These are phyloP conservation scores for Backusella tarrabulga DNA, from an alignment of 192 early-diverging fungal species.

Conservation along the genomic window DNA sequence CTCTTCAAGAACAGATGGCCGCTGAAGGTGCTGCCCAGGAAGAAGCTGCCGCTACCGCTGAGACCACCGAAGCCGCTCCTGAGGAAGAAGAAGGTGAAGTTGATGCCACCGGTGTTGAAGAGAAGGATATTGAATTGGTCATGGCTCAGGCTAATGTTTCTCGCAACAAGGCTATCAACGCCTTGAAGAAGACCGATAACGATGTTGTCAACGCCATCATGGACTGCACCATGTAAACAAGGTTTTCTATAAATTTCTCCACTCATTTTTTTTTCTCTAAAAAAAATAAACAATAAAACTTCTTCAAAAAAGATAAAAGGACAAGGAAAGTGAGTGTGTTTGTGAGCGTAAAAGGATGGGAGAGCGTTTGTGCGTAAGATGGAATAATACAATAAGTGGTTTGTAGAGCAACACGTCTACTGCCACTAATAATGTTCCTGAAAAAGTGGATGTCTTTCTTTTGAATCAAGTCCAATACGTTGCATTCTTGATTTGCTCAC, in stretches of 20 bases:
- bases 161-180: constrained; percentile 88
- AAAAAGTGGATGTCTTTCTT: neutral
- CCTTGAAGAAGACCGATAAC: constrained; percentile 80
- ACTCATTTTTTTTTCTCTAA: neutral
- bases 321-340: neutral
- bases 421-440: neutral
- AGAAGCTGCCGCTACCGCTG: constrained; percentile 43
- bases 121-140: constrained; percentile 94
- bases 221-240: constrained; percentile 40
- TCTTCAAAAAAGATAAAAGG: neutral
- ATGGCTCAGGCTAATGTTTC: constrained; percentile 86
- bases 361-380: neutral
- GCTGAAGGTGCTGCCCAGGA: constrained; percentile 53
- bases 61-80: constrained; percentile 40
- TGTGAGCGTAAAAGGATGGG: neutral
- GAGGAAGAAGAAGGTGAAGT: constrained; percentile 69
- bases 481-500: neutral
- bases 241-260: neutral
- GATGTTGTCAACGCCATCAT: constrained; percentile 99
- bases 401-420: neutral
- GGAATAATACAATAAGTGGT: neutral
- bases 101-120: constrained; percentile 83
- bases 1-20: constrained; percentile 61
- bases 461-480: constrained; percentile 4
- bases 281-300: neutral